Conservation (phyloP, 2,329 filamentous ascomycete genomes). For the Xylaria multiplex region DNA sequence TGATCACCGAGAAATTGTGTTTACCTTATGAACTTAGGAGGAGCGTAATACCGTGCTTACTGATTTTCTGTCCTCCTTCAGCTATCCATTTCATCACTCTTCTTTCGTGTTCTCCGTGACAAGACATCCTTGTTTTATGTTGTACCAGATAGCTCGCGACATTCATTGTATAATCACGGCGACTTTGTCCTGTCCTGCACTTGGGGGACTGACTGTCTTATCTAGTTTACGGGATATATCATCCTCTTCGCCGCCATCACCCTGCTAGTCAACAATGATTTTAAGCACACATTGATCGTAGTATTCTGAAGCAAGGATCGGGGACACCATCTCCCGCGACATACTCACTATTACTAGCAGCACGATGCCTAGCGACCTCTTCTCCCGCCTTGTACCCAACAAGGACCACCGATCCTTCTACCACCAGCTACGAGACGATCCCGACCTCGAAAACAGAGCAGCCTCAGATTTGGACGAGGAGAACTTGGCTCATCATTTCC, state of each 20-base stretch:
- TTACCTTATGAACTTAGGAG: not conserved
- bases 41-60: not conserved
- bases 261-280: conserved; percentile 22
- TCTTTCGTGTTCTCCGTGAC: not conserved
- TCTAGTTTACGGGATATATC: not conserved
- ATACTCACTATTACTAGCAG: conserved; percentile 11
- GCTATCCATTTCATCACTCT: not conserved
- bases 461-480: conserved; percentile 62
- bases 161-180: conserved; percentile 10
- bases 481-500: conserved; percentile 62
- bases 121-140: not conserved
- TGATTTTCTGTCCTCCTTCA: not conserved
- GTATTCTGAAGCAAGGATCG: conserved; percentile 15
- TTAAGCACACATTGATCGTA: conserved; percentile 14
- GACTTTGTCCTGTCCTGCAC: conserved; percentile 4
- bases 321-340: not conserved
- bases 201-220: not conserved
- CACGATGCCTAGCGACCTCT: conserved; percentile 60
- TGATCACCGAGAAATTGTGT: conserved; percentile 10
- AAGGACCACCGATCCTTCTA: conserved; percentile 59
- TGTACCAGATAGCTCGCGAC: not conserved
- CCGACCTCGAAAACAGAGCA: conserved; percentile 54
- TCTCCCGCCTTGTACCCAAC: conserved; percentile 56
- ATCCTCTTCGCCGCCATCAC: not conserved
- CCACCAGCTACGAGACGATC: conserved; percentile 59